Base-by-base conservation (phyloP, 805 yeast genomes). In the Pichia gijzeniarum region DNA sequence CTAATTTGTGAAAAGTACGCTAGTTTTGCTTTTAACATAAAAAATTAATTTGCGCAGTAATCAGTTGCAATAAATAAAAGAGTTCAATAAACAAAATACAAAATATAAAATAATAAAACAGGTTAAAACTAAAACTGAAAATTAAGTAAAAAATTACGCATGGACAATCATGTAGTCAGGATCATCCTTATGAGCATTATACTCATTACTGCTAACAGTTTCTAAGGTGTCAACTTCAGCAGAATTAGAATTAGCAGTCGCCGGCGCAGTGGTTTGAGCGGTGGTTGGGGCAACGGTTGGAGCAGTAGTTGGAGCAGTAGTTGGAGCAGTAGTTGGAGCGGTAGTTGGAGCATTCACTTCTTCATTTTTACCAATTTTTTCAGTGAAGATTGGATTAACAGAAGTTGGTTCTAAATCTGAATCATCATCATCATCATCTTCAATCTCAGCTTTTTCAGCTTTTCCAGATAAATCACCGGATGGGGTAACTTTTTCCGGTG, bases 151-250 rank as follows among this genome's bases (percentile, higher is more conserved):
- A 27, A 12, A 22, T 48, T 41, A 53, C 22, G 47, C 50, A 25
- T 60, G 50, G 31, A 52, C 48, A 25, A 58, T 73, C 54, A 75
- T 57, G 59, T 76, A 77, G 55, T 74, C 59, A 16, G 80, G 78
- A 58, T 77, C 70, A 49, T 61, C 62, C 53, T 64, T 67, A 64
- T 76, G 55, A 5, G 62, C 60, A 41, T 69, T 71, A 54, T 54
- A 77, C 50, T 76, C 81, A 18, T 47, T 58, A 49, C 74, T 74
- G 30, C 70, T 67, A 27, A 77, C 72, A 32, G 77, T 76, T 57
- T 74, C 78, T 52, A 74, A 72, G 7, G 67, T 60, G 19, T 59
- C 54, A 38, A 63, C 67, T 38, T 66, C 70, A 19, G 54, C 62
- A 40, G 51, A 61, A n/a, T 58, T 63, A 31, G 47, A 51, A 21